A percentile compares a stretch with the other conserved stretches of the same genome.
Conservation (phyloP, 345 rosid genomes). For the Trapa incisa region DNA sequence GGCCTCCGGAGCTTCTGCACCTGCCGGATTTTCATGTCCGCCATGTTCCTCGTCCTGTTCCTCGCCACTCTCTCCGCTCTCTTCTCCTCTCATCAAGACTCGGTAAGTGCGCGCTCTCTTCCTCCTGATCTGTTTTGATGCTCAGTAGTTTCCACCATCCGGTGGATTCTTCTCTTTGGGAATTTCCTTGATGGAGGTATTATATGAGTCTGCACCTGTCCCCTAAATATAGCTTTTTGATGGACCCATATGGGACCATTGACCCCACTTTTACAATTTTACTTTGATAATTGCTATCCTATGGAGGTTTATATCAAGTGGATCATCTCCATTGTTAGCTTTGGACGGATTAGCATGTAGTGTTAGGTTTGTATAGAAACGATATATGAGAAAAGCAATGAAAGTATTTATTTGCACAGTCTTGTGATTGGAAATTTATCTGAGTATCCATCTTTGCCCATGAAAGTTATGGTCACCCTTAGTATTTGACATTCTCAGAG, state of each 20-base stretch:
- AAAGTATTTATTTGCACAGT: neutral
- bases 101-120: conserved; percentile 37
- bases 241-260: neutral
- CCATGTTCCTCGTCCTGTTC: conserved; percentile 67
- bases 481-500: no score
- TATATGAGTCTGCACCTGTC: conserved; percentile 65
- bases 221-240: conserved; percentile 14
- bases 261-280: neutral
- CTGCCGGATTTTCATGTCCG: conserved; percentile 74
- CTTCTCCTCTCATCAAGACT: conserved; percentile 42
- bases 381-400: conserved; percentile 59
- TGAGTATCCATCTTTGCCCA: conserved; percentile 38
- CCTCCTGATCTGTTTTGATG: conserved; percentile 17
- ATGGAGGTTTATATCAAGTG: no score
- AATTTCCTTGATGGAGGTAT: conserved; percentile 20
- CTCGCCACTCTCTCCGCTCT: conserved; percentile 65
- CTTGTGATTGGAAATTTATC: conserved; percentile 5
- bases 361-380: conserved; percentile 1
- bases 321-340: neutral
- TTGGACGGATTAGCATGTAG: neutral
- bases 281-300: neutral
- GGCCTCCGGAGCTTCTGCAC: conserved; percentile 56
- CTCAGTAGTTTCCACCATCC: neutral
- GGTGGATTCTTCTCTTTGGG: neutral
- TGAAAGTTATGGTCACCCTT: no score